These are phyloP conservation scores for Clitoria ternatea DNA, from an alignment of 306 rosid genomes.

Conservation along the genomic window DNA sequence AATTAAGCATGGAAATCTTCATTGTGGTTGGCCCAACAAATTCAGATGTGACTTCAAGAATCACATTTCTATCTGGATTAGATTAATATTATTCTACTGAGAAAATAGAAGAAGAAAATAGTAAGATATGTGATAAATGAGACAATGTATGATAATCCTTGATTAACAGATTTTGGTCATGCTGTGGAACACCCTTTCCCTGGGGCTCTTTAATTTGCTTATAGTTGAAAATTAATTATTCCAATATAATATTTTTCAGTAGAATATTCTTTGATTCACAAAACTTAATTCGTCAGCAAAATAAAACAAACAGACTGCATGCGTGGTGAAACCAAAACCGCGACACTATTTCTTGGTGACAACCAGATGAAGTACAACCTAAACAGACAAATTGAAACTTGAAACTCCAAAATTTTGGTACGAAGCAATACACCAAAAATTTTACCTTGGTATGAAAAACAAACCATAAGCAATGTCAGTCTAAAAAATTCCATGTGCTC, in stretches of 20 bases:
- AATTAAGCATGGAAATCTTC: neutral
- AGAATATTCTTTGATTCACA: no score
- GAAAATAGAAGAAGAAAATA: no score
- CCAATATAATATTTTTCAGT: no score
- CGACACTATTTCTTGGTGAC: neutral
- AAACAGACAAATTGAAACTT: constrained; percentile 15
- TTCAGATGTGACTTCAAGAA: neutral
- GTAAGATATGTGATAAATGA: no score
- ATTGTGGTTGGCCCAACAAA: constrained; percentile 4
- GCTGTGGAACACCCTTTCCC: no score
- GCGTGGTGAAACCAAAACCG: constrained; percentile 16
- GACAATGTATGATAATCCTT: no score
- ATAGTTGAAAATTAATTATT: no score
- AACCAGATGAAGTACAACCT: neutral
- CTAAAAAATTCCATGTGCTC: neutral
- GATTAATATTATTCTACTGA: no score
- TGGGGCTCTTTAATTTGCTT: no score
- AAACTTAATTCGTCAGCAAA: no score
- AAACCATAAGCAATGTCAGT: neutral
- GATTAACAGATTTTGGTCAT: no score
- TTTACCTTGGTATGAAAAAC: neutral
- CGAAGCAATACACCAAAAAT: neutral
- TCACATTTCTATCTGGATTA: neutral
- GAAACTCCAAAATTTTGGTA: neutral
- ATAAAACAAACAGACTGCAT: no score